phyloP scores from a whole-genome alignment of 2,329 filamentous ascomycete genomes.

The Epichloe scottii region DNA sequence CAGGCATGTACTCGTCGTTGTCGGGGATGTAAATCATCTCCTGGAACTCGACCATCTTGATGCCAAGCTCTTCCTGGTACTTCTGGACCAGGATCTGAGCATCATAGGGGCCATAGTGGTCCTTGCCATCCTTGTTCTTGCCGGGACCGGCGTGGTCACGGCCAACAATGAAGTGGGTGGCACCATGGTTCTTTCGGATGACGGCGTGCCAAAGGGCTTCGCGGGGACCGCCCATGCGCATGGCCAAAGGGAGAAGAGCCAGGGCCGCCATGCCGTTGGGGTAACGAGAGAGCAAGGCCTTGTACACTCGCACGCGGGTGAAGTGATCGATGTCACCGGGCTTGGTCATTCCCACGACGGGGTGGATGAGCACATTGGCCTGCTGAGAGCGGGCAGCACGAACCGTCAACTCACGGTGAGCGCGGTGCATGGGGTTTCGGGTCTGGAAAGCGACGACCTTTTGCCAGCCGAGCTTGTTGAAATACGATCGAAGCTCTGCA shows the following conservation, averaged over 20 bases:
- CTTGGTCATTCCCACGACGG: slow-evolving; percentile 96
- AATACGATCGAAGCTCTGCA: slow-evolving; percentile 86
- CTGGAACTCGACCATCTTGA: slow-evolving; percentile 98
- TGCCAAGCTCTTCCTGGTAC: slow-evolving; percentile 91
- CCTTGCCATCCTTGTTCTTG: slow-evolving; percentile 93
- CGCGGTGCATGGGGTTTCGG: slow-evolving; percentile 97
- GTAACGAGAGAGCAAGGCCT: slow-evolving; percentile 90
- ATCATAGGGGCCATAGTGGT: slow-evolving; percentile 98
- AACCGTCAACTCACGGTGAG: slow-evolving; percentile 94
- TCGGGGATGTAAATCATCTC: slow-evolving; percentile 99
- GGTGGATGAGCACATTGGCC: slow-evolving; percentile 98
- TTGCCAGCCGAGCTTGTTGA: slow-evolving; percentile 98
- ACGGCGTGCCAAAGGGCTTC: slow-evolving; percentile 99
- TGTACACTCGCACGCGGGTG: slow-evolving; percentile 96
- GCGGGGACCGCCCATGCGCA: slow-evolving; percentile 97
- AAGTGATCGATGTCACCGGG: slow-evolving; percentile 99
- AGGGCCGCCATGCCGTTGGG: slow-evolving; percentile 98
- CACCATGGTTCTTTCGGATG: slow-evolving; percentile 98
- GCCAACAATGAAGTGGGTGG: slow-evolving; percentile 97
- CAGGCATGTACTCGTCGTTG: slow-evolving; percentile 87
- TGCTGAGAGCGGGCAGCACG: slow-evolving; percentile 90
- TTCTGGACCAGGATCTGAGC: slow-evolving; percentile 93
- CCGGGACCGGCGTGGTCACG: slow-evolving; percentile 96
- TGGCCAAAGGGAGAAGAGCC: slow-evolving; percentile 86
- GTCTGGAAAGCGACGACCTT: slow-evolving; percentile 98